phyloP scores from a whole-genome alignment of 78 protist species.

The Cavenderia fasciculata region DNA sequence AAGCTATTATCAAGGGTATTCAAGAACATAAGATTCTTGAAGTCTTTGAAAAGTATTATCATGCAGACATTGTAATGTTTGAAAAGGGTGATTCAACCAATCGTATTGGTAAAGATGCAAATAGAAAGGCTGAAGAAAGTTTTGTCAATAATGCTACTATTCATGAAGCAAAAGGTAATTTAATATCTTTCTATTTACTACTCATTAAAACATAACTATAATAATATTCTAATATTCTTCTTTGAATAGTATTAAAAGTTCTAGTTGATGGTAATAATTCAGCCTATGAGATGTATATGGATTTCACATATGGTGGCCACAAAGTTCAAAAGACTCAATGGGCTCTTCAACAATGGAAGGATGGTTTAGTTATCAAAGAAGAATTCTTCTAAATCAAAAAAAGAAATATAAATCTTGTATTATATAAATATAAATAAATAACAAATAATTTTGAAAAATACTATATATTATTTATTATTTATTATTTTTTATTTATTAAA shows the following conservation, averaged over 20 bases:
- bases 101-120: slow-evolving; percentile 28
- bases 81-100: slow-evolving; percentile 66
- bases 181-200: too few relatives aligned
- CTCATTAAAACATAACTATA: too few relatives aligned
- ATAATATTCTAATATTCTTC: not conserved
- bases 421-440: too few relatives aligned
- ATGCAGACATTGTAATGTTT: slow-evolving; percentile 29
- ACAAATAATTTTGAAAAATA: too few relatives aligned
- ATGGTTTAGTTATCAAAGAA: not conserved
- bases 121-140: slow-evolving; percentile 5
- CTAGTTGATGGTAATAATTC: slow-evolving; percentile 17
- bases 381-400: not conserved
- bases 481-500: too few relatives aligned
- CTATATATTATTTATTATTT: too few relatives aligned
- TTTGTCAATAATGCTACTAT: slow-evolving; percentile 13
- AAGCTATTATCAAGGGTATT: slow-evolving; percentile 15
- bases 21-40: slow-evolving; percentile 6
- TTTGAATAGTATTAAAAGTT: not conserved
- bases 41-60: slow-evolving; percentile 24
- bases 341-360: slow-evolving; percentile 26
- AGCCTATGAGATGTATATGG: slow-evolving; percentile 37
- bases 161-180: slow-evolving; percentile 16
- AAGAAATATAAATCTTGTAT: too few relatives aligned
- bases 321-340: slow-evolving; percentile 23
- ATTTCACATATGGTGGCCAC: slow-evolving; percentile 5